Conservation (phyloP, 2,329 filamentous ascomycete genomes). For the Ilyonectria mors-panacis region DNA sequence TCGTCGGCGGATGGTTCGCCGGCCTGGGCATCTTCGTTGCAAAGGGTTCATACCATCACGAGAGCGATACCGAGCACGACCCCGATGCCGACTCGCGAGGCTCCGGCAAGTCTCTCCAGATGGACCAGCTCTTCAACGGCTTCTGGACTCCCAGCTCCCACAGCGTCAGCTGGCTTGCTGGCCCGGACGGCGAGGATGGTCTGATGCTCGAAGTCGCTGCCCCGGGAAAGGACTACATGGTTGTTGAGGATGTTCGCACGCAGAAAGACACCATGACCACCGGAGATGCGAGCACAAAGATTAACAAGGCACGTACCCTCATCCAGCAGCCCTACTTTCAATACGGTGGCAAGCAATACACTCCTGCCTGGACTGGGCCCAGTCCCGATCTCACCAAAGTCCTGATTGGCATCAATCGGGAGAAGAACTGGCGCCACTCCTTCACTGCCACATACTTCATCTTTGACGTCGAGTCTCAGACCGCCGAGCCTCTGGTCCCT, state of each 20-base stretch:
- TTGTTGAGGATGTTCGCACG: conserved; percentile 87
- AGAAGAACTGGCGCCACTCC: conserved; percentile 92
- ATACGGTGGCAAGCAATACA: conserved; percentile 69
- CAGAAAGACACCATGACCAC: conserved; percentile 53
- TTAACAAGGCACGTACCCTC: conserved; percentile 74
- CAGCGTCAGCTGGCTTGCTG: conserved; percentile 82
- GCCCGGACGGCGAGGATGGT: conserved; percentile 84
- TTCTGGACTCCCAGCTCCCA: conserved; percentile 76
- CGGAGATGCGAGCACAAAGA: conserved; percentile 46
- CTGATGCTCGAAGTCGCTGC: conserved; percentile 82
- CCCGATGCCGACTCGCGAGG: conserved; percentile 76
- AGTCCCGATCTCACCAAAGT: conserved; percentile 90
- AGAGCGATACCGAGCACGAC: conserved; percentile 75
- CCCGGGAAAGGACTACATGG: conserved; percentile 78
- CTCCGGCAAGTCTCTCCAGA: conserved; percentile 79
- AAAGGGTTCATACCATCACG: conserved; percentile 75
- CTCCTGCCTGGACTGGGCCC: conserved; percentile 77
- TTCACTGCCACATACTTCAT: conserved; percentile 91
- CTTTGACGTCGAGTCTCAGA: conserved; percentile 88
- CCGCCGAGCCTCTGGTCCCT: conserved; percentile 82
- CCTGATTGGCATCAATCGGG: conserved; percentile 79
- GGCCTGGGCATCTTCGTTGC: conserved; percentile 78
- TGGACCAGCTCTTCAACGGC: conserved; percentile 79
- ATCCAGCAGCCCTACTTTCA: conserved; percentile 79
- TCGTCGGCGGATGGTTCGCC: conserved; percentile 77